Evolutionary conservation across 1,284 basidiomycete genomes (phyloP).

Genomic region (Malassezia caprae): DNA sequence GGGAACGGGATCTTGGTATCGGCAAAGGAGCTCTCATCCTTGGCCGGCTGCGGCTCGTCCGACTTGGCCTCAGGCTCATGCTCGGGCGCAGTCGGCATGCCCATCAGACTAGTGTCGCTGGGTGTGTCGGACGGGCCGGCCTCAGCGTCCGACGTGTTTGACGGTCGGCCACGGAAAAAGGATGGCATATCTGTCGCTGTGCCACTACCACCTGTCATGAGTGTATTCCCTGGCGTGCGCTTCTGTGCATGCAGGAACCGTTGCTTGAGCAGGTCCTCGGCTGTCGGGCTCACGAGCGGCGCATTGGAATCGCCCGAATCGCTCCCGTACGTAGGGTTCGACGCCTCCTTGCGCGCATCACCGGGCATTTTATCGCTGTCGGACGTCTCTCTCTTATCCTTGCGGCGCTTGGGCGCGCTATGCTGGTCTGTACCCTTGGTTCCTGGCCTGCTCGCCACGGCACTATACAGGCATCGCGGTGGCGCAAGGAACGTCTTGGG

Average conservation of each 20-base stretch:
- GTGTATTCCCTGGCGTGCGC: slow-evolving; percentile 18
- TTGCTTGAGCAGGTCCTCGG: slow-evolving; percentile 34
- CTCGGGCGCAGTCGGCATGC: not conserved
- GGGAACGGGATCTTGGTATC: not conserved
- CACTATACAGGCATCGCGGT: not conserved
- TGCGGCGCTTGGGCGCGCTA: not conserved
- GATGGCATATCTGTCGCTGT: slow-evolving; percentile 8
- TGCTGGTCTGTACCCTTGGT: not conserved
- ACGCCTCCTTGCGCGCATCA: not conserved
- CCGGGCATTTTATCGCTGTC: not conserved
- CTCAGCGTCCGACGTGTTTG: not conserved
- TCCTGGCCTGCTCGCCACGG: not conserved
- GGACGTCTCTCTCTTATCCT: not conserved
- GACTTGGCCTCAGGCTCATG: not conserved
- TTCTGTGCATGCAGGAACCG: slow-evolving; percentile 36
- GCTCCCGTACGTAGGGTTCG: not conserved
- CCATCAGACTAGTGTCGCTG: slow-evolving; percentile 16
- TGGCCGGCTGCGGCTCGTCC: not conserved
- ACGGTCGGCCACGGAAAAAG: slow-evolving; percentile 5
- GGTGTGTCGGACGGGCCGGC: not conserved
- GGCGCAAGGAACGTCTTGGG: not conserved
- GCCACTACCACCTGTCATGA: slow-evolving; percentile 15
- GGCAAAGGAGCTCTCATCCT: not conserved
- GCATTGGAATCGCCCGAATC: not conserved
- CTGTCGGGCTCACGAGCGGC: slow-evolving; percentile 16